Evolutionary conservation across 306 rosid genomes (phyloP), one percentile per base, ranked within the genome.

Genomic region (Acacia crassicarpa): DNA sequence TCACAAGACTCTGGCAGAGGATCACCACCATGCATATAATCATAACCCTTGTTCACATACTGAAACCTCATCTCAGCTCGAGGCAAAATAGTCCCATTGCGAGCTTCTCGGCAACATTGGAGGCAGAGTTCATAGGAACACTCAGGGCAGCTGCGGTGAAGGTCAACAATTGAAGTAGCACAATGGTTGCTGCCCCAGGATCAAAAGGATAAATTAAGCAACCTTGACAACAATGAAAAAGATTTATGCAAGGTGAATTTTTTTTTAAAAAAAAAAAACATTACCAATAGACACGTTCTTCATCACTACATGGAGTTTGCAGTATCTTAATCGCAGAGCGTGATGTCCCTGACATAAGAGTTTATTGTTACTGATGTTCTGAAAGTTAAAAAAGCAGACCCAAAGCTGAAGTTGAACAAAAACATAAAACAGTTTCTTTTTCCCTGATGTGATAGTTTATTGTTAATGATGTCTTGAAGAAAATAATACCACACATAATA

Each of bases 271-370:
- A 80, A 16, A 80, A 58, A 63, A 58, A 87, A 63, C 45, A 89
- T 80, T 83, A 92, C 98, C 97, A 94, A 78, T 83, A 92, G 78
- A 92, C 90, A 59, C 98, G 95, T 76, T 92, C 98, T 75, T 88
- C 81, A 10, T 77, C 88, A 40, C 63, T 68, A 79, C 95, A 92
- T 54, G 88, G 81, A 74, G 91, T 85, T 81, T 84, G 94, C 5
- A 85, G 86, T 67, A 94, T 69, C 61, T 83, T 85, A 67, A 91
- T 58, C 80, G 85, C 82, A 59, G 77, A 82, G 74, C 81, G 81
- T 40, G 85, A 48, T 80, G 85, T 63, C 91, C 74, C 97, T 94
- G 80, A 82, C 67, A 85, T 16, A 67, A 62, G 32, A 77, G 59
- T 53, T 83, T 70, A 54, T n/a, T 19, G 45, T 79, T 79, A 81